Percentiles rank a stretch among this genome's conserved stretches.
Conservation (phyloP, 2,329 filamentous ascomycete genomes). For the Aspergillus sp. region DNA sequence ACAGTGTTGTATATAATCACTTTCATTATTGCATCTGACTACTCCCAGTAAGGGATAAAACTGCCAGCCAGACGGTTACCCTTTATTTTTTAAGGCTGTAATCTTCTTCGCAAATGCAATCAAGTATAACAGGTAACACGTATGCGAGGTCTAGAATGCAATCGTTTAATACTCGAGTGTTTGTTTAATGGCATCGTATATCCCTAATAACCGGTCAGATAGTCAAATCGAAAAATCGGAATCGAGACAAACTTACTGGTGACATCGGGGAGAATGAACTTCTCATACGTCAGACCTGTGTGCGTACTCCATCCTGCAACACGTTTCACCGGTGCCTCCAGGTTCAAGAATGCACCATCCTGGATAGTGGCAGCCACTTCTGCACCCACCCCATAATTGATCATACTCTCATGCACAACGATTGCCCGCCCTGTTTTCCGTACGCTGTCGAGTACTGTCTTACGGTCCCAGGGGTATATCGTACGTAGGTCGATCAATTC, state of each 20-base stretch:
- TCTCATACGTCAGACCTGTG: slow-evolving; percentile 73
- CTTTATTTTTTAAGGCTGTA: no score
- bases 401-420: slow-evolving; percentile 88
- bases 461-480: slow-evolving; percentile 86
- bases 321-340: slow-evolving; percentile 80
- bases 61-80: no score
- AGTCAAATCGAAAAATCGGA: slow-evolving; percentile 2
- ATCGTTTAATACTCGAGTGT: slow-evolving; percentile 57
- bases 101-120: no score
- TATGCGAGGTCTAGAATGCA: neutral
- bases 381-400: slow-evolving; percentile 83
- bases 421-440: slow-evolving; percentile 81
- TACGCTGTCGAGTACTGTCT: slow-evolving; percentile 75
- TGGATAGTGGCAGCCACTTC: slow-evolving; percentile 87
- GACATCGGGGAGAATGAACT: slow-evolving; percentile 78
- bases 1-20: no score
- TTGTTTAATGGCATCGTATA: slow-evolving; percentile 67
- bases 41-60: no score
- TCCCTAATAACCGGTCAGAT: slow-evolving; percentile 43
- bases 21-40: no score
- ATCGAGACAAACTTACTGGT: slow-evolving; percentile 60
- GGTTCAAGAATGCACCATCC: slow-evolving; percentile 74
- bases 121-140: no score
- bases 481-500: slow-evolving; percentile 87
- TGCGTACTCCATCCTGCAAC: slow-evolving; percentile 90